phyloP scores from a whole-genome alignment of 257 asterid genomes.

The Forsythia viridissima region DNA sequence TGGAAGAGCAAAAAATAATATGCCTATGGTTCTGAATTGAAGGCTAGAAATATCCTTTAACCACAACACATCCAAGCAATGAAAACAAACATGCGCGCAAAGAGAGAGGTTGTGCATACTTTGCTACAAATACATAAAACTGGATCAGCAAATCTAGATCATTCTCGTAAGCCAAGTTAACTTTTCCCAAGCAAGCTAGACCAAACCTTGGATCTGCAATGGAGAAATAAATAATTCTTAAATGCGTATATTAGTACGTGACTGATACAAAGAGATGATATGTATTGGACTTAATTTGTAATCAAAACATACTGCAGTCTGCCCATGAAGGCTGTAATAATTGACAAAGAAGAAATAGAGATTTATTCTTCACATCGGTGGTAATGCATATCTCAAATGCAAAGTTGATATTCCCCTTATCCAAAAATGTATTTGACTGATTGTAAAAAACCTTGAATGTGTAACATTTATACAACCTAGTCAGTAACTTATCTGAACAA shows the following conservation, averaged over 20 bases:
- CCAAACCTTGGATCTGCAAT: slow-evolving; percentile 80
- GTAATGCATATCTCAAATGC: not conserved
- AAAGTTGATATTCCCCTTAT: not conserved
- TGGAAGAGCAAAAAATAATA: slow-evolving; percentile 7
- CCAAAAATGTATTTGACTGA: slow-evolving; percentile 1
- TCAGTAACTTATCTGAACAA: not conserved
- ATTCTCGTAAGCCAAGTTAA: slow-evolving; percentile 63
- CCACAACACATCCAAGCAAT: not conserved
- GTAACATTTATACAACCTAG: not conserved
- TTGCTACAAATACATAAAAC: slow-evolving; percentile 79
- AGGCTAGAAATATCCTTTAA: not conserved
- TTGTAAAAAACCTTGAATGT: not conserved
- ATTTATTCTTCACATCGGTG: not conserved
- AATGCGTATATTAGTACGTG: not conserved
- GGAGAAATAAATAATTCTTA: slow-evolving; percentile 20
- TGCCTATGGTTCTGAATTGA: not conserved
- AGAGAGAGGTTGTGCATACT: slow-evolving; percentile 43
- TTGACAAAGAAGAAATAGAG: not conserved
- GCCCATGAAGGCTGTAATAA: not conserved
- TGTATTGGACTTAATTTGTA: slow-evolving; percentile 8
- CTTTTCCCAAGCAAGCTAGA: slow-evolving; percentile 81
- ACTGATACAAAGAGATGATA: not conserved
- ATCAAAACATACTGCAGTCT: not conserved
- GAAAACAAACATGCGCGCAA: not conserved
- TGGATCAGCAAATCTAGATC: slow-evolving; percentile 80